These are phyloP conservation scores for Hypsizygus marmoreus DNA, from an alignment of 768 basidiomycete genomes.

Conservation along the genomic window DNA sequence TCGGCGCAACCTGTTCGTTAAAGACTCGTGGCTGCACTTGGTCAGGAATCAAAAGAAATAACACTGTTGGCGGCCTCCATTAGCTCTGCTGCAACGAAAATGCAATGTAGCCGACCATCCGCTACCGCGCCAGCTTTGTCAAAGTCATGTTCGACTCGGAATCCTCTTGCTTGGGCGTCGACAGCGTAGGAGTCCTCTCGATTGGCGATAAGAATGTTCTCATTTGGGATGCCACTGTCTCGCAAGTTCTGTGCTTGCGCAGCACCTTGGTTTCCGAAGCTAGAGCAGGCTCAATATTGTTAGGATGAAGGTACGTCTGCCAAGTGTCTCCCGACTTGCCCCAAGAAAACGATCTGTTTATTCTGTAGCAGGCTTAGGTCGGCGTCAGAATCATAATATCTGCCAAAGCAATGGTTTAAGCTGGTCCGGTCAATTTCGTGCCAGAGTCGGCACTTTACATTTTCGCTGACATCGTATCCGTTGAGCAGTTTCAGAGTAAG, in stretches of 20 bases:
- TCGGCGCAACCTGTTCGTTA: slow-evolving; percentile 53
- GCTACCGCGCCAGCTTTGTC: slow-evolving; percentile 54
- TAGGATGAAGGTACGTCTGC: neutral
- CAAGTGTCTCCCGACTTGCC: slow-evolving; percentile 34
- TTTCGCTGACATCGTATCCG: slow-evolving; percentile 45
- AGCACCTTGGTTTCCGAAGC: slow-evolving; percentile 68
- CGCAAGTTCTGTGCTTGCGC: slow-evolving; percentile 68
- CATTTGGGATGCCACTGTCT: slow-evolving; percentile 63
- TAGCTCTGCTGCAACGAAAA: neutral
- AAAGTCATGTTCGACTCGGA: slow-evolving; percentile 59
- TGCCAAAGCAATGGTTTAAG: slow-evolving; percentile 22
- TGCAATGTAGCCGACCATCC: slow-evolving; percentile 44
- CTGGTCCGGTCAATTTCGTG: neutral
- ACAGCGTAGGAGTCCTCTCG: slow-evolving; percentile 58
- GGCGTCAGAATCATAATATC: slow-evolving; percentile 67
- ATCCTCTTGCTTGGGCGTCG: slow-evolving; percentile 57
- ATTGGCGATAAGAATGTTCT: slow-evolving; percentile 62
- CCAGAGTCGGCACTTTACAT: slow-evolving; percentile 41
- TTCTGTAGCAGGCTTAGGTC: slow-evolving; percentile 45
- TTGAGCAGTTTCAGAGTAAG: too few species aligned
- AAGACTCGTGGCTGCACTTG: slow-evolving; percentile 66
- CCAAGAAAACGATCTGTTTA: slow-evolving; percentile 62
- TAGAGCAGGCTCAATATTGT: slow-evolving; percentile 18
- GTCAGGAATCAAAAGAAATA: slow-evolving; percentile 65
- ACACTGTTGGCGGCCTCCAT: slow-evolving; percentile 32